Base-by-base conservation (phyloP, 306 rosid species). In the Corylus americana region DNA sequence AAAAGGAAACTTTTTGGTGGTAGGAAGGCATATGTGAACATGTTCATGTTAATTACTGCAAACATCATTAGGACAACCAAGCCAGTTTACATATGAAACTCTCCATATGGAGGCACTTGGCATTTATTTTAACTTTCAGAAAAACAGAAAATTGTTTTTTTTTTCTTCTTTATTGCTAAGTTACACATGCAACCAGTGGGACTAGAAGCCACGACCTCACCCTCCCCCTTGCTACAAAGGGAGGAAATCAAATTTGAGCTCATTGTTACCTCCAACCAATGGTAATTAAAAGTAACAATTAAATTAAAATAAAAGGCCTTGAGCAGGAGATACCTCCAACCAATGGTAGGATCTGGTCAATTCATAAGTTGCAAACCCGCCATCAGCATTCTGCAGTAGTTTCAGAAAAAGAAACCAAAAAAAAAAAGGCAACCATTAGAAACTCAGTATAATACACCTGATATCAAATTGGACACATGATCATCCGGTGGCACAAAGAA, bases 351-450 rank as follows among this genome's bases (percentile, higher is more conserved):
- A 94, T 81, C 98, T 90, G 18, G 93, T 94, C 80, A 94, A 91
- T 77, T 94, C 98, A 37, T 94, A 94, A n/a, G 97, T 92, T 35
- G 97, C 97, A 81, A 87, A 81, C 73, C 97, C 98, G 54, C 98
- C 97, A 67, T 87, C 91, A 50, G 67, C 82, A 74, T 94, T 94
- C 98, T 94, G 89, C 74, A 83, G 74, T 47, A 31, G 67, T 55
- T 18, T 1, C 48, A 67, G 48, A 29, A 55, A 61, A 68, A 78
- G 11, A 70, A 61, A 68, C 71, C 14, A 70, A 61, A 68, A 78
- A 29, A 29, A 29, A n/a, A 70, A 61, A 68, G 68, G 35, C 69
- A 67, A 37, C 49, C 53, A 79, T 48, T 63, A 67, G 71, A 67
- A 5, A 67, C 39, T 8, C 12, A 37, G 39, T 39, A 7, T 37